A percentile compares a stretch with the other conserved stretches of the same genome.
Evolutionary conservation across 148 eudicot genomes (phyloP).

Genomic region (Dysphania ambrosioides): DNA sequence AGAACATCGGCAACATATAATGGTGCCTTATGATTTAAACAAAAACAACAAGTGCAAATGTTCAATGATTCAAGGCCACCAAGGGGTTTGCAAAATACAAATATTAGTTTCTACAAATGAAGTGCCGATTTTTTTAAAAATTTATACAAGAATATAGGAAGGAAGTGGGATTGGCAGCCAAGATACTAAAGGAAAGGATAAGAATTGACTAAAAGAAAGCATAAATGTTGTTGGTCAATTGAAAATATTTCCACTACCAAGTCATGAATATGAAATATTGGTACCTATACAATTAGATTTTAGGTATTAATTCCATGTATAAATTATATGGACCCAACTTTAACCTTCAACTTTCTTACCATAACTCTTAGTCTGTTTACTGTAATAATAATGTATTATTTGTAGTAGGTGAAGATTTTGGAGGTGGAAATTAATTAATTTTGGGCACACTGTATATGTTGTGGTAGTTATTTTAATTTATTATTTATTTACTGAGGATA

Average conservation of each 20-base stretch:
- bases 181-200: conserved; percentile 21
- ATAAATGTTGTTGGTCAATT: too few relatives aligned
- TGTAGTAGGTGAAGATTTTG: background rate
- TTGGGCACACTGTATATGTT: background rate
- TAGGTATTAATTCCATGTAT: conserved; percentile 2
- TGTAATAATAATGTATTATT: background rate
- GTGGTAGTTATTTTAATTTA: conserved; percentile 6
- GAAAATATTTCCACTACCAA: conserved; percentile 17
- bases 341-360: background rate
- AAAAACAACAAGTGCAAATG: too few relatives aligned
- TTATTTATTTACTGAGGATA: conserved; percentile 4
- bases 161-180: conserved; percentile 28
- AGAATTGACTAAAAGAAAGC: conserved; percentile 8
- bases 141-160: conserved; percentile 20
- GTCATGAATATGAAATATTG: conserved; percentile 6
- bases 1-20: too few relatives aligned
- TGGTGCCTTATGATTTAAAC: too few relatives aligned
- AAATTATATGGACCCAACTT: conserved; percentile 2
- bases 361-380: too few relatives aligned
- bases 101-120: too few relatives aligned
- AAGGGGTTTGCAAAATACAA: too few relatives aligned
- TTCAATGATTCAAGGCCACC: too few relatives aligned
- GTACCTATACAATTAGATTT: background rate
- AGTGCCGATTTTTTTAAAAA: too few relatives aligned
- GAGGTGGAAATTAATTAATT: background rate